Conservation (phyloP, 2,329 filamentous ascomycete species). For the Monosporascus sp. region DNA sequence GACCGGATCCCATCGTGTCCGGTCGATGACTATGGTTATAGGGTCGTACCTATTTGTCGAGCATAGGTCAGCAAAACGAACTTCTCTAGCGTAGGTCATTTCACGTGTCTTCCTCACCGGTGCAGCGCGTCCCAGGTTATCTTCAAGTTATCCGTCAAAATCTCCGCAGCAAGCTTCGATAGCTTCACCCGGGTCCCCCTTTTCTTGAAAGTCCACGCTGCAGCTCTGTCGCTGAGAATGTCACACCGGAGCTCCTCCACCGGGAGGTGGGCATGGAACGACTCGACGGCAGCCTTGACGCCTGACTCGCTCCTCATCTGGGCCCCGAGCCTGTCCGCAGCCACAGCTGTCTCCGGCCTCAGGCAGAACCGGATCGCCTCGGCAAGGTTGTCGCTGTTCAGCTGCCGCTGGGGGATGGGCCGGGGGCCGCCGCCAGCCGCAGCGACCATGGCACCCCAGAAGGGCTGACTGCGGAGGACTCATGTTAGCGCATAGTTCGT, state of each 20-base stretch:
- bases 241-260: slow-evolving; percentile 27
- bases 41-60: too few relatives aligned
- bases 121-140: slow-evolving; percentile 30
- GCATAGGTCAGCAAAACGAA: too few relatives aligned
- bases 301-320: slow-evolving; percentile 31
- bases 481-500: too few relatives aligned
- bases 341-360: slow-evolving; percentile 20
- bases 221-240: slow-evolving; percentile 37
- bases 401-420: slow-evolving; percentile 28
- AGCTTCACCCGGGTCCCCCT: slow-evolving; percentile 30
- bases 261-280: slow-evolving; percentile 32
- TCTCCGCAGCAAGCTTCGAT: slow-evolving; percentile 46
- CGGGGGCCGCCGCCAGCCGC: slow-evolving; percentile 33
- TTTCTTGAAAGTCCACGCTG: slow-evolving; percentile 43
- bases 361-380: slow-evolving; percentile 30
- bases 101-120: slow-evolving; percentile 35
- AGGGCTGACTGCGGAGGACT: slow-evolving; percentile 26
- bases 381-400: slow-evolving; percentile 28
- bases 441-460: slow-evolving; percentile 36
- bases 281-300: slow-evolving; percentile 30
- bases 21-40: too few relatives aligned
- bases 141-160: slow-evolving; percentile 46
- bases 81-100: background rate
- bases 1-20: slow-evolving; percentile 24
- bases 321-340: slow-evolving; percentile 28